Conservation (phyloP, 805 yeast species). For the Allodekkera sacchari region DNA sequence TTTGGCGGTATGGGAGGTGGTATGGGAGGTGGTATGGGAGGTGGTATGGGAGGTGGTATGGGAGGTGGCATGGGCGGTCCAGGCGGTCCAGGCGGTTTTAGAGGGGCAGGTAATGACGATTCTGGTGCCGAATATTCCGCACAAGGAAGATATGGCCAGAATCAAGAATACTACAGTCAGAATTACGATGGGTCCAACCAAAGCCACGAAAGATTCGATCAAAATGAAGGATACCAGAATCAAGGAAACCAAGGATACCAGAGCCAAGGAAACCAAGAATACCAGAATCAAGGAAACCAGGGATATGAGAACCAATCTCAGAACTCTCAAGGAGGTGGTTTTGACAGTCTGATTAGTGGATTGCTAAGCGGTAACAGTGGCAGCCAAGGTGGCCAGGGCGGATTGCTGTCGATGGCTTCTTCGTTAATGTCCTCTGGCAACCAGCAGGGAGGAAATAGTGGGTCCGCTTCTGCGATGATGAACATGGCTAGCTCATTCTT, state of each 20-base stretch:
- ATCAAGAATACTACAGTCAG: slow-evolving; percentile 1
- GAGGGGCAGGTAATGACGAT: slow-evolving; percentile 4
- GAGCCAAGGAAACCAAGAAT: slow-evolving; percentile 1
- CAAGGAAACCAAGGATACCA: neutral
- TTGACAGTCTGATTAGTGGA: too few species aligned
- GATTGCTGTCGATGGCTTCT: too few species aligned
- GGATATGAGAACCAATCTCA: neutral
- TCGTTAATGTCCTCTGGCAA: too few species aligned
- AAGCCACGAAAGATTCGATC: neutral
- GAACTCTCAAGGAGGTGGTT: too few species aligned
- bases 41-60: slow-evolving; percentile 1
- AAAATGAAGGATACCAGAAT: neutral
- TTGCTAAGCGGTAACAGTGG: slow-evolving; percentile 1
- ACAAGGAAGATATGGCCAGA: slow-evolving; percentile 1
- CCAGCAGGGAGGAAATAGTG: neutral
- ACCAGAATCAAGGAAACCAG: slow-evolving; percentile 1
- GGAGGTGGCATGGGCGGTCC: slow-evolving; percentile 2
- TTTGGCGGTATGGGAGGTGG: slow-evolving; percentile 15
- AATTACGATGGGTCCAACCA: too few species aligned
- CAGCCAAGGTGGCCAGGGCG: slow-evolving; percentile 3
- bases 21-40: slow-evolving; percentile 6
- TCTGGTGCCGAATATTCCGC: neutral
- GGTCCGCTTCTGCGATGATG: slow-evolving; percentile 6
- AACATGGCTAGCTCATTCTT: slow-evolving; percentile 9
- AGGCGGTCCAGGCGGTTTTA: slow-evolving; percentile 11